Percentiles rank a stretch among this genome's conserved stretches.
Evolutionary conservation across 140 eudicot genomes (phyloP).

Genomic region (Erigeron philadelphicus): DNA sequence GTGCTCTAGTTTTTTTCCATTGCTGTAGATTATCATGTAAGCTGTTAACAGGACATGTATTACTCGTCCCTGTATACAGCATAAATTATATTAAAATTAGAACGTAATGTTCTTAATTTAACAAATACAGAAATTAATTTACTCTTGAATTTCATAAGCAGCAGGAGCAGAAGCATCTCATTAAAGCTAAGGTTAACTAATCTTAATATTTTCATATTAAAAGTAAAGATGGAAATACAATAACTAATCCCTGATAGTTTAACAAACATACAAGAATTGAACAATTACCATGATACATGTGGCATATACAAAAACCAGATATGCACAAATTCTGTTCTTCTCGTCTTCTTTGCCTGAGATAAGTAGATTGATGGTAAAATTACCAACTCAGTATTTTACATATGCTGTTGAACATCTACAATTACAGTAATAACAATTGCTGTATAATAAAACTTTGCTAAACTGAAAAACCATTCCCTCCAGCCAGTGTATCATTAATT

Average conservation of each 20-base stretch:
- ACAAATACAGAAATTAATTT: neutral
- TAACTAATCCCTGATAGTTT: slow-evolving; percentile 23
- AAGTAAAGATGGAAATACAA: slow-evolving; percentile 7
- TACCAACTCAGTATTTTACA: slow-evolving; percentile 6
- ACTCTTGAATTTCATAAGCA: neutral
- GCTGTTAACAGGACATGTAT: too few species aligned
- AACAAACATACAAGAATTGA: slow-evolving; percentile 28
- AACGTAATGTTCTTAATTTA: neutral
- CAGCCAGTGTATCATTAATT: too few species aligned
- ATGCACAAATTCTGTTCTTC: slow-evolving; percentile 9
- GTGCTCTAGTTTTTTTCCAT: too few species aligned
- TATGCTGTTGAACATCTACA: neutral
- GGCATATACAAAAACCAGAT: slow-evolving; percentile 11
- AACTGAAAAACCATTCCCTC: neutral
- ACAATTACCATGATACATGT: slow-evolving; percentile 22
- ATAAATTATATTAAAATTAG: too few species aligned
- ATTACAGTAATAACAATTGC: neutral
- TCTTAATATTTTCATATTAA: neutral
- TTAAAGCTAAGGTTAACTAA: neutral
- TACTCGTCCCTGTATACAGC: too few species aligned
- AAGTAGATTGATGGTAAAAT: slow-evolving; percentile 2
- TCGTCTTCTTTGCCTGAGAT: slow-evolving; percentile 20
- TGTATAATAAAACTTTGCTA: neutral
- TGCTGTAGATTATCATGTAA: too few species aligned
- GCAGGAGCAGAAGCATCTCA: neutral